Conservation (phyloP, 306 rosid genomes). For the Gleditsia sinensis region DNA sequence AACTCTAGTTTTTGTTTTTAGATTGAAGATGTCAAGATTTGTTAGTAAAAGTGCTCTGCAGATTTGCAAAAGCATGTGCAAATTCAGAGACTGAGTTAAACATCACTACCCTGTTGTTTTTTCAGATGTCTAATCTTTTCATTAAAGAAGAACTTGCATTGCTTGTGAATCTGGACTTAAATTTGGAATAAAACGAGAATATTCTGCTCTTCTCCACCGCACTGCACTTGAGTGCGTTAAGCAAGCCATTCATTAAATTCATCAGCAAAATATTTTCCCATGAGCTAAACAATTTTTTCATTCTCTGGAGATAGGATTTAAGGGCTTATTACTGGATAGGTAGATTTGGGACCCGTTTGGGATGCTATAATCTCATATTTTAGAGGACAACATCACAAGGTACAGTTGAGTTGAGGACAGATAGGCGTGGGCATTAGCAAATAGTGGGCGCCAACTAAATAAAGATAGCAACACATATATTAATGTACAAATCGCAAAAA, state of each 20-base stretch:
- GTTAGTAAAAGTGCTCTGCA: slow-evolving; percentile 15
- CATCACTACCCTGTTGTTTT: neutral
- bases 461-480: slow-evolving; percentile 34
- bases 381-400: slow-evolving; percentile 9
- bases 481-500: slow-evolving; percentile 48
- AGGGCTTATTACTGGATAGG: slow-evolving; percentile 29
- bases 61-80: slow-evolving; percentile 22
- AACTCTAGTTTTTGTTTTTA: slow-evolving; percentile 25
- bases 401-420: neutral
- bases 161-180: neutral
- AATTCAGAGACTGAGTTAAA: slow-evolving; percentile 16
- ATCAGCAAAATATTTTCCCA: slow-evolving; percentile 4
- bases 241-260: neutral
- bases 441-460: slow-evolving; percentile 21
- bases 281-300: neutral
- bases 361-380: slow-evolving; percentile 17
- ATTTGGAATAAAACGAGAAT: neutral
- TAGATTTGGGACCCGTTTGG: slow-evolving; percentile 24
- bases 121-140: neutral
- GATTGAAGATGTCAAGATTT: slow-evolving; percentile 11
- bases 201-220: neutral
- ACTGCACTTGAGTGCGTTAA: too few species aligned
- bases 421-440: slow-evolving; percentile 29
- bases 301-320: slow-evolving; percentile 22
- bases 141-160: neutral